These are phyloP conservation scores for Zygoascus flipseniorum DNA, from an alignment of 805 yeast genomes.

Conservation along the genomic window DNA sequence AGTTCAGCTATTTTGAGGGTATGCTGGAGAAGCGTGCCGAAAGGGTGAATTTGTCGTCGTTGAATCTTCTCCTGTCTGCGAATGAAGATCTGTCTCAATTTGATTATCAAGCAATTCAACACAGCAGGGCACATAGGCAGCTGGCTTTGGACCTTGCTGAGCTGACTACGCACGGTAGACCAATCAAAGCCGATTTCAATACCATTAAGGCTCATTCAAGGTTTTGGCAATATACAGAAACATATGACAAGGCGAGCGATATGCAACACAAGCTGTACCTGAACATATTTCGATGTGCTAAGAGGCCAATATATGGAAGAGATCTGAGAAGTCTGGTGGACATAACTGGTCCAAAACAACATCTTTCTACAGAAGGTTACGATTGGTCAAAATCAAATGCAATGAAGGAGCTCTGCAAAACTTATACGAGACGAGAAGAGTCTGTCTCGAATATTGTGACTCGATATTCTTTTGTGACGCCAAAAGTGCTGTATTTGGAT, in stretches of 20 bases:
- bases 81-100: constrained; percentile 38
- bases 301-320: constrained; percentile 59
- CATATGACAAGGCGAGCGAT: constrained; percentile 42
- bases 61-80: constrained; percentile 52
- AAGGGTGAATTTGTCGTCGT: constrained; percentile 41
- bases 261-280: constrained; percentile 50
- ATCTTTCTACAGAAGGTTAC: constrained; percentile 6
- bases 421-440: constrained; percentile 10
- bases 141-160: constrained; percentile 13
- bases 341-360: constrained; percentile 3
- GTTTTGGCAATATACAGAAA: constrained; percentile 44
- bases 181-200: constrained; percentile 23
- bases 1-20: neutral
- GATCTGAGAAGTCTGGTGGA: constrained; percentile 28
- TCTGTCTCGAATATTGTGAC: constrained; percentile 12
- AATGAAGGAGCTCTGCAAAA: constrained; percentile 14
- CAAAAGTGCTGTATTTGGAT: constrained; percentile 72
- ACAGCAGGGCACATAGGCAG: constrained; percentile 7
- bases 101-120: constrained; percentile 2
- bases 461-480: constrained; percentile 76
- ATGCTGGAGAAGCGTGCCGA: constrained; percentile 19
- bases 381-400: constrained; percentile 12
- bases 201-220: constrained; percentile 47
- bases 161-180: constrained; percentile 8
- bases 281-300: constrained; percentile 56